A percentile compares a stretch with the other conserved stretches of the same genome.
Evolutionary conservation across 768 basidiomycete genomes (phyloP).

Genomic region (Cantharellus anzutake): DNA sequence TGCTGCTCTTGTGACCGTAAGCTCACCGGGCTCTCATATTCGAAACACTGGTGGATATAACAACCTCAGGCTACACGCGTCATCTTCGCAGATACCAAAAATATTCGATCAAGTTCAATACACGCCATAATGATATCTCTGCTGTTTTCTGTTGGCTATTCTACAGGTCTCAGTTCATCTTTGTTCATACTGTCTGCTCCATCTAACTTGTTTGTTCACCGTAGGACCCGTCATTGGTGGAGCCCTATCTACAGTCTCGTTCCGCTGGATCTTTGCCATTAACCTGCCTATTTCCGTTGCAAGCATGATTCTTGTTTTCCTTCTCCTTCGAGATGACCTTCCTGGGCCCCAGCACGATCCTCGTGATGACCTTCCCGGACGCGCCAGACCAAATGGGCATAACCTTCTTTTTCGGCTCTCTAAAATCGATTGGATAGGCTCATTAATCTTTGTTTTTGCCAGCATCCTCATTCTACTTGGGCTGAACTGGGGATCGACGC

Average conservation of each 20-base stretch:
- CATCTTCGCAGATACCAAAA: constrained; percentile 25
- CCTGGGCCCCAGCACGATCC: constrained; percentile 5
- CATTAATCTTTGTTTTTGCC: constrained; percentile 23
- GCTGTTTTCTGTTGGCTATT: constrained; percentile 25
- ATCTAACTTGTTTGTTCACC: constrained; percentile 2
- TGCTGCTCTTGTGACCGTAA: constrained; percentile 8
- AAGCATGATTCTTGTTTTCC: constrained; percentile 22
- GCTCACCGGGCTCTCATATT: not conserved
- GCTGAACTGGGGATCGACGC: constrained; percentile 30
- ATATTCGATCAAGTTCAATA: constrained; percentile 24
- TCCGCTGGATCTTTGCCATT: constrained; percentile 38
- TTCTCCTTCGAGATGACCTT: constrained; percentile 21
- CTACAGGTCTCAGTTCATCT: constrained; percentile 1
- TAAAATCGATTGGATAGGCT: constrained; percentile 30
- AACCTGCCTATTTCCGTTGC: constrained; percentile 25
- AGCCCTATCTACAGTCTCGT: constrained; percentile 21
- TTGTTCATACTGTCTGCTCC: not conserved
- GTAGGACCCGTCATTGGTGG: constrained; percentile 30
- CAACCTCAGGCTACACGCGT: constrained; percentile 17
- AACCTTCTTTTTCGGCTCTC: constrained; percentile 12
- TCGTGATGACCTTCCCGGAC: not conserved
- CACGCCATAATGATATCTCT: constrained; percentile 25
- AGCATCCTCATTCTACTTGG: constrained; percentile 30
- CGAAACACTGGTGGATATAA: not conserved
- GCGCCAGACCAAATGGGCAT: constrained; percentile 2